Percentiles rank a stretch among this genome's conserved stretches.
Conservation (phyloP, 2,329 filamentous ascomycete genomes). For the Fusarium sp. region DNA sequence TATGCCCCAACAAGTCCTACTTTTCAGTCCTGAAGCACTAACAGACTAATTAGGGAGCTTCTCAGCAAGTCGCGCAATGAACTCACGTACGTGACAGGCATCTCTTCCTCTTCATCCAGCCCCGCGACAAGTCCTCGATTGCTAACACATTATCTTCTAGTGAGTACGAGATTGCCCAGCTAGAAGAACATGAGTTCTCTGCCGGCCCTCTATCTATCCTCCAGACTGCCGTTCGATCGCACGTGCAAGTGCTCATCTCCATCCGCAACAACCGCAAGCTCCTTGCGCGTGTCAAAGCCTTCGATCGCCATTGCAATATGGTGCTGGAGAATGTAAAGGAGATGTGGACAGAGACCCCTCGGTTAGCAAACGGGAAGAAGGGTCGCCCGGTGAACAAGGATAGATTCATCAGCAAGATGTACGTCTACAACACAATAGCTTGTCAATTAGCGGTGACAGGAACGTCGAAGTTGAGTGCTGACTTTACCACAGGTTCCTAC, state of each 20-base stretch:
- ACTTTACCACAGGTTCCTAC: conserved; percentile 72
- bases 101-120: conserved; percentile 16
- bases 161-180: conserved; percentile 88
- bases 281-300: conserved; percentile 95
- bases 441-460: conserved; percentile 18
- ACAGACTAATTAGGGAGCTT: conserved; percentile 72
- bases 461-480: conserved; percentile 15
- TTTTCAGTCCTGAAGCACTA: conserved; percentile 32
- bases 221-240: conserved; percentile 93
- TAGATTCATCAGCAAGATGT: conserved; percentile 98
- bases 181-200: conserved; percentile 66
- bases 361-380: conserved; percentile 84
- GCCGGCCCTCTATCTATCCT: conserved; percentile 80
- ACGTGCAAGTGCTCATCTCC: conserved; percentile 95
- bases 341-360: conserved; percentile 98
- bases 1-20: conserved; percentile 51
- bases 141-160: conserved; percentile 55
- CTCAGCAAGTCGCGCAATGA: conserved; percentile 88
- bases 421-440: conserved; percentile 47
- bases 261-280: conserved; percentile 99
- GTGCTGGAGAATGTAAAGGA: conserved; percentile 92
- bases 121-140: conserved; percentile 31
- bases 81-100: conserved; percentile 75
- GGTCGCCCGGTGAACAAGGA: conserved; percentile 96
- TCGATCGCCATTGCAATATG: conserved; percentile 99